Evolutionary conservation across 345 rosid genomes (phyloP), one percentile per base, ranked within the genome.

Genomic region (Fremontodendron californicum): DNA sequence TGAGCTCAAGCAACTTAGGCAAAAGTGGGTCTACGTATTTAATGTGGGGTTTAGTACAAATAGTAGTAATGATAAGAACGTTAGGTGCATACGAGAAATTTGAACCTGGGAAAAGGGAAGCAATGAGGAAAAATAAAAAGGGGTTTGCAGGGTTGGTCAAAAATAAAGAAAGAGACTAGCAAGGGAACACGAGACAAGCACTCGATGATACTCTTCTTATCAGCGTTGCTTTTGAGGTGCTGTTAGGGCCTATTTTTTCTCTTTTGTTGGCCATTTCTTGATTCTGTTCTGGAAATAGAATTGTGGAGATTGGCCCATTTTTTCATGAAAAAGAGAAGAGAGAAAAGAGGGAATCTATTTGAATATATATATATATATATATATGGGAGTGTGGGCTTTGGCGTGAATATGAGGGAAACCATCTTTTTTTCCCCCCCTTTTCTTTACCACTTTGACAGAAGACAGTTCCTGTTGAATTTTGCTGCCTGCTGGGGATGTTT

Each of bases 181-280:
- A 23, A 25, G 60, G 58, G 67, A 76, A 76, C 83, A 73, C 43
- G 8, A 67, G 81, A 78, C 79, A 82, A 71, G 66, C 60, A 74
- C 78, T 74, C 35, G 82, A 80, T 61, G 82, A 80, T 61, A 37
- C 71, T 77, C 77, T 82, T 61, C 77, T 35, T 58, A 21, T 77
- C 40, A 81, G 81, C 80, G 81, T 29, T 81, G 78, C 87, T 84
- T 86, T 88, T 81, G 42, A 88, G 88, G 89, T 51, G 76, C 55
- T 70, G n/a, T 48, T 0, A 42, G 84, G 86, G 75, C 84, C 62
- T 62, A 52, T 6, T 76, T 43, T 31, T 71, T 18, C 35, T 27
- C 80, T 79, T 85, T 82, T 80, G 84, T 69, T 80, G 77, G 82
- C 79, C 82, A 62, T 76, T 48, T 51, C 42, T 52, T 78, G 81